Base-by-base conservation (phyloP, 495 filamentous ascomycete genomes). In the Lentithecium fluviatile region DNA sequence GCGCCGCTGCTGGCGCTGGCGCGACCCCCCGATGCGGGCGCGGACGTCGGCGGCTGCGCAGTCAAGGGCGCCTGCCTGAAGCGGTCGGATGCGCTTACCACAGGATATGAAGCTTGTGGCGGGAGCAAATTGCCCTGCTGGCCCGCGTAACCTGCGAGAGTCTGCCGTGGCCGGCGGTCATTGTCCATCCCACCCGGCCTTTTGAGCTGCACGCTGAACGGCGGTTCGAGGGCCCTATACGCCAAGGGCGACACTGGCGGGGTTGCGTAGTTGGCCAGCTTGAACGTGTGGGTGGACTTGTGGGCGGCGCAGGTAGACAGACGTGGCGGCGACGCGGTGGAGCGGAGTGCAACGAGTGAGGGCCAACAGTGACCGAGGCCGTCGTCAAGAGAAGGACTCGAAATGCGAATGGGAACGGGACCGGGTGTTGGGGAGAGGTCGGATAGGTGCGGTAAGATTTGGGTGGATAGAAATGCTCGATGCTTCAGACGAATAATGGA, bases 221-320 rank as follows among this genome's bases (percentile, higher is more conserved):
- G 56, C 43, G 65, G 53, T 60, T 71, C 66, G 62, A 60, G 47
- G 52, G 60, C 52, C 43, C 58, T 67, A 56, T 72, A 71, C 71
- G 71, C 74, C 74, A 65, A 66, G 36, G 73, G 74, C 71, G 74
- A 73, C 53, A 69, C 60, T 50, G 74, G 73, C 37, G 74, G 74
- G 38, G 73, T 76, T 60, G 71, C 73, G 74, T 76, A 75, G 53
- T 71, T 58, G 53, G 74, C 74, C 72, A 76, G 69, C 58, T 69
- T 73, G 62, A 45, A 54, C 29, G 29, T 32, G 29, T 32, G 4
- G 60, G 47, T 42, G 58, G n/a, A 21, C 11, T 32, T 45, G n/a
- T 24, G 29, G 26, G 2, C 15, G n/a, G 36, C 45, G 46, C 34
- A 21, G 20, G 40, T 4, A 40, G 8, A 19, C 6, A 46, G 58